Base-by-base conservation (phyloP, 1,284 basidiomycete species). In the Leccinum pallidistipes region DNA sequence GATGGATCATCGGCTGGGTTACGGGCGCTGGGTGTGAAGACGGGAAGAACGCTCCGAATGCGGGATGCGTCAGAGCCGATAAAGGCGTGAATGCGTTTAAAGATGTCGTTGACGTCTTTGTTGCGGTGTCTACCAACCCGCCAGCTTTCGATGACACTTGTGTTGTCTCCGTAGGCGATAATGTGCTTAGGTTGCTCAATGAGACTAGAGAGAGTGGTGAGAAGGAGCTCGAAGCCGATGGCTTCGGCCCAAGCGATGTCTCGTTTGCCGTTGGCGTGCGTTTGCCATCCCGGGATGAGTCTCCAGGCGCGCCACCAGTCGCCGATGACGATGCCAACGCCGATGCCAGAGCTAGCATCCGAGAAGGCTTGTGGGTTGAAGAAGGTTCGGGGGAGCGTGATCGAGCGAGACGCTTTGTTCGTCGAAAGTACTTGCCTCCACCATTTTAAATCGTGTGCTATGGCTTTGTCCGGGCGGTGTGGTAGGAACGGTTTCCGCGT, bases 81-180 rank as follows among this genome's bases (percentile, higher is more conserved):
- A 61, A 61, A 1, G 7, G n/a, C 3, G 43, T 70, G 71, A 1
- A 75, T 62, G 3, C 74, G 57, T 6, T 63, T 64, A 66, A 76
- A 71, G 5, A 73, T 27, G 0, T 49, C 0, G 55, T 73, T 70
- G 58, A 70, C 61, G 0, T 36, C 40, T 1, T 1, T 3, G 64
- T 80, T 81, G 2, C 68, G 8, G 56, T 80, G 80, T 0, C 74
- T 3, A 0, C 74, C 67, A 3, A 70, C 72, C 64, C 71, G 69
- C 79, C 77, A 81, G 0, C 78, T 76, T 56, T 81, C 71, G 8
- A 80, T 66, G 10, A 81, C 71, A 0, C 77, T 53, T 3, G 51
- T 58, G 68, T 81, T 82, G 69, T 81, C 76, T 0, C 79, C 68
- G 38, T 65, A 74, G 1, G 77, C 47, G 10, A 63, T 60, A 65